Base-by-base conservation (phyloP, 1,139 yeast species). In the Nakaseomyces sp. region DNA sequence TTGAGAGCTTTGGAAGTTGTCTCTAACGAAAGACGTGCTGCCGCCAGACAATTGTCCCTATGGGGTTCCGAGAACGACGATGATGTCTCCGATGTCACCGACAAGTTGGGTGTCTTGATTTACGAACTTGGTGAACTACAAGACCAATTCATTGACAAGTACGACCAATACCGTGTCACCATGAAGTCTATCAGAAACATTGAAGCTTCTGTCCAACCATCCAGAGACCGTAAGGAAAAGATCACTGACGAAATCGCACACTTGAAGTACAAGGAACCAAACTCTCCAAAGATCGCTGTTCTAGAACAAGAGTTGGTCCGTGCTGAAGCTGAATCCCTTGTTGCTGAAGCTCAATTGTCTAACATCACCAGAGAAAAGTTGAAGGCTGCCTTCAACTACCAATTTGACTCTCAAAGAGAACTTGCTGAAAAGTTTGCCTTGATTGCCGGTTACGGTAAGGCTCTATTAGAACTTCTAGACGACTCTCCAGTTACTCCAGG, bases 1-100 rank as follows among this genome's bases (percentile, higher is more conserved):
- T 76, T 82, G 79, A 75, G 89, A 67, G 77, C 88, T 45, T 72
- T 83, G 62, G 94, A 84, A 66, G 71, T 81, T 52, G 82, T 84
- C 48, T 81, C 91, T 45, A 72, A 77, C 50, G 93, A 83, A 70
- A 76, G 91, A 67, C 77, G 82, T 65, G 84, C 79, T 51, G 89
- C 84, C 54, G 94, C 94, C 47, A 81, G 79, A 67, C 93, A 84
- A 68, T 72, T 84, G 63, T 80, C 88, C 22, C 61, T 79, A 47
- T 85, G 94, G 94, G 94, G 94, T 70, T 86, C 80, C 58, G 80
- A 76, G 55, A 82, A 84, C 58, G 93, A 83, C 60, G 93, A 83
- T 61, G 91, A 83, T 60, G 86, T 85, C 45, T 75, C 84, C 45
- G 94, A 85, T 66, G 81, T 85, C 52, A 82, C 93, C 51, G 94